A percentile compares a stretch with the other conserved stretches of the same genome.
Conservation (phyloP, 129 eudicot genomes). For the Tanacetum coccineum region DNA sequence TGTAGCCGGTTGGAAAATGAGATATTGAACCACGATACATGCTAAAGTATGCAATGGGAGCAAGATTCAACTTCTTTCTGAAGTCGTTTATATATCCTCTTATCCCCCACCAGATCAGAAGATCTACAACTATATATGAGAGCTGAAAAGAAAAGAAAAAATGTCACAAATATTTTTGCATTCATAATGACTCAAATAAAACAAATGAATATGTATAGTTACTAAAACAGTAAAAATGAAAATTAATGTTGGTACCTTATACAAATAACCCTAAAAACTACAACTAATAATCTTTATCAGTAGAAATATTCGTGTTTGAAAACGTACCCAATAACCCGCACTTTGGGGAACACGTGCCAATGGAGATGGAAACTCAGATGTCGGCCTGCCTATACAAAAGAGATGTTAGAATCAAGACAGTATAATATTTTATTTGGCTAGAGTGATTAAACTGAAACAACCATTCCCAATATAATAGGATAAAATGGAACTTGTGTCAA, state of each 20-base stretch:
- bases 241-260: no score
- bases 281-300: no score
- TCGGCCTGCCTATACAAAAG: conserved; percentile 79
- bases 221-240: no score
- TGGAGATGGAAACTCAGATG: conserved; percentile 85
- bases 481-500: neutral
- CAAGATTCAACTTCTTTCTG: conserved; percentile 73
- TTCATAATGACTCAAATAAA: no score
- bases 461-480: neutral
- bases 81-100: conserved; percentile 83
- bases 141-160: conserved; percentile 52
- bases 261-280: neutral
- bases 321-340: conserved; percentile 79
- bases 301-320: neutral
- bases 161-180: neutral
- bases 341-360: conserved; percentile 92
- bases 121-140: conserved; percentile 87
- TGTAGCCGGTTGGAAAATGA: conserved; percentile 86
- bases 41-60: conserved; percentile 93
- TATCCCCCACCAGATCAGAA: conserved; percentile 94
- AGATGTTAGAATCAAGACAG: conserved; percentile 28
- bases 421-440: no score
- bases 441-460: no score
- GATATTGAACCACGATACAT: conserved; percentile 79
- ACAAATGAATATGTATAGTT: no score